Base-by-base conservation (phyloP, 352 stramenopile species). In the Saprolegnia diclina region DNA sequence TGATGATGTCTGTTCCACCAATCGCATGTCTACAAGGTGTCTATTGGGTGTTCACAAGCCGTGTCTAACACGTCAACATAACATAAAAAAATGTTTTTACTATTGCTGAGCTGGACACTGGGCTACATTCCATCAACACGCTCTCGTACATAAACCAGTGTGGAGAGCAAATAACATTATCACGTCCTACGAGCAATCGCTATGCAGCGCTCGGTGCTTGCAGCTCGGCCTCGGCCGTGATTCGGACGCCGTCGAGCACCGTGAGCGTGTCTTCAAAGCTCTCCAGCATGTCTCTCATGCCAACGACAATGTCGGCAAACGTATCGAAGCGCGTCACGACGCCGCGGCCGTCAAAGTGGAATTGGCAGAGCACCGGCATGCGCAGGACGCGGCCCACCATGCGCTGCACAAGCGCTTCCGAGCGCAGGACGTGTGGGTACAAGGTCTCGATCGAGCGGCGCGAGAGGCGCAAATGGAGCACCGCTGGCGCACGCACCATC, bases 381-480 rank as follows among this genome's bases (percentile, higher is more conserved):
- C 42, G 42, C 7, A 91, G 24, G 62, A 87, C 69, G 24, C 73
- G 71, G 10, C 79, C 80, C 14, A 91, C 82, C 53, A 91, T 79
- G 11, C 71, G 73, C 72, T 91, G 83, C 56, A 90, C 79, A 19
- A 91, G 71, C 29, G 65, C 21, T 57, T 88, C 80, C 55, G 89
- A 84, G 71, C 77, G 83, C 3, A 89, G 64, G n/a, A 88, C 67
- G 53, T 89, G 81, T 0, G 83, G 83, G 59, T 90, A 90, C 46
- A 91, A 75, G 26, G 83, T 76, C 67, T 89, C 78, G 45, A 91
- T 80, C 9, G 83, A 89, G 16, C 71, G 63, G 5, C 80, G 76
- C 38, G 79, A 85, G 44, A 90, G 81, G 40, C 80, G 81, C 65
- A 86, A 74, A 38, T 79, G 76, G 32, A 91, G 74, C 19, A 76